These are phyloP conservation scores for Diplodia sapinea DNA, from an alignment of 2,329 filamentous ascomycete genomes.

Conservation along the genomic window DNA sequence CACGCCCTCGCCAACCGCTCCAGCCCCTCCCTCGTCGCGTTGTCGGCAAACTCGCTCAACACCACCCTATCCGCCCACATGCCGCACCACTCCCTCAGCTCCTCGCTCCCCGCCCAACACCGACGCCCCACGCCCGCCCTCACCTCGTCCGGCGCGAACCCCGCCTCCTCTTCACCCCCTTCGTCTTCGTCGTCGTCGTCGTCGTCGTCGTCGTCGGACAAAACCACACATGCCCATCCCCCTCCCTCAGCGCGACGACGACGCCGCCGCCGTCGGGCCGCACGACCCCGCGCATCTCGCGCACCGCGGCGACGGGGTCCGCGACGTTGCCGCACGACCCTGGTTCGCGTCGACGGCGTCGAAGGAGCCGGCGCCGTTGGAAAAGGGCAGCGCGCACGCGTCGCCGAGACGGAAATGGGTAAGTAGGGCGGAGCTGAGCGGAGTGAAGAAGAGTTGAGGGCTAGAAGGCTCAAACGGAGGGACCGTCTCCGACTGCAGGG, in stretches of 20 bases:
- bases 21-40: constrained; percentile 47
- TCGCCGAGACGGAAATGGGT: constrained; percentile 46
- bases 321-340: constrained; percentile 63
- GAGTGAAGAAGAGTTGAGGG: background rate
- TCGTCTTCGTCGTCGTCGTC: too few relatives aligned
- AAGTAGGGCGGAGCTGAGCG: background rate
- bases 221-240: constrained; percentile 47
- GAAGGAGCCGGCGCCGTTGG: constrained; percentile 56
- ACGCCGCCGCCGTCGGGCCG: constrained; percentile 57
- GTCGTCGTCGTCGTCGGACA: constrained; percentile 35
- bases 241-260: constrained; percentile 57
- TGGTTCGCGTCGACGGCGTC: constrained; percentile 67
- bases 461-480: background rate
- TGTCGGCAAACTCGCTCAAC: constrained; percentile 45
- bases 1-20: constrained; percentile 49
- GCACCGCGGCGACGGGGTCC: constrained; percentile 57
- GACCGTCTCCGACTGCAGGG: background rate
- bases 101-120: constrained; percentile 35
- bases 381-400: constrained; percentile 51
- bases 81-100: constrained; percentile 50
- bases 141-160: constrained; percentile 35
- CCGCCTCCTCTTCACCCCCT: constrained; percentile 33
- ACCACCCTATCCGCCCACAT: constrained; percentile 48
- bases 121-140: constrained; percentile 32
- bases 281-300: constrained; percentile 61